These are phyloP conservation scores for Naegleria lovaniensis DNA, from an alignment of 208 protist genomes.

Conservation along the genomic window DNA sequence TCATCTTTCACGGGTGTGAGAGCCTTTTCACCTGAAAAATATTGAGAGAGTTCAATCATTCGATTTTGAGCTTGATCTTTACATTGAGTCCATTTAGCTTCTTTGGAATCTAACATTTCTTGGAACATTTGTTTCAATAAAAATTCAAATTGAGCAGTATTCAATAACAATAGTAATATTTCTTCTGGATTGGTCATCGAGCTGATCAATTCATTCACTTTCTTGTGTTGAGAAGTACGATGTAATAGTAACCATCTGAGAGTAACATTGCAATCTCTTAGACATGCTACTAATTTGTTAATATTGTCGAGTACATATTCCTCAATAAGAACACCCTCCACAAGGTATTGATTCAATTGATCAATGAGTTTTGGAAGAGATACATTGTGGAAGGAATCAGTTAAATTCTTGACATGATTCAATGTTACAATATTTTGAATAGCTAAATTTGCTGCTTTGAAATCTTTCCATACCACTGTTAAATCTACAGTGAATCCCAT, in stretches of 20 bases:
- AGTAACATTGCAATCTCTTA: slow-evolving; percentile 84
- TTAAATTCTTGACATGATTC: slow-evolving; percentile 63
- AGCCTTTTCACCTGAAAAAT: slow-evolving; percentile 81
- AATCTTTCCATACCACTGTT: slow-evolving; percentile 73
- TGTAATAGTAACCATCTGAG: slow-evolving; percentile 91
- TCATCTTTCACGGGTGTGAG: slow-evolving; percentile 68
- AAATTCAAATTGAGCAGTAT: slow-evolving; percentile 88
- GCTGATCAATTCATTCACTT: not conserved
- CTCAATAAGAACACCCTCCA: slow-evolving; percentile 76
- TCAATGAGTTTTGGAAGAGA: slow-evolving; percentile 48
- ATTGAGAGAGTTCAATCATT: slow-evolving; percentile 69
- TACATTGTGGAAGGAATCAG: slow-evolving; percentile 44
- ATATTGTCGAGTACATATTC: slow-evolving; percentile 86
- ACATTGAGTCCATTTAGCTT: slow-evolving; percentile 70
- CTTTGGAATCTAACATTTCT: slow-evolving; percentile 71
- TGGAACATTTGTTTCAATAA: slow-evolving; percentile 74
- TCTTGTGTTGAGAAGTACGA: slow-evolving; percentile 11
- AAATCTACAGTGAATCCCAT: slow-evolving; percentile 90
- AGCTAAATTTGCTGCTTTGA: slow-evolving; percentile 78
- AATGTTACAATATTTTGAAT: slow-evolving; percentile 75
- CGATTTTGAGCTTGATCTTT: slow-evolving; percentile 55
- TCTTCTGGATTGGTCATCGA: slow-evolving; percentile 12
- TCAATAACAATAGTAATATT: slow-evolving; percentile 76
- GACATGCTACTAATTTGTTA: slow-evolving; percentile 66
- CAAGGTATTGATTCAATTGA: slow-evolving; percentile 46